phyloP scores from a whole-genome alignment of 2,329 filamentous ascomycete genomes.

The Aspergillus proliferans region DNA sequence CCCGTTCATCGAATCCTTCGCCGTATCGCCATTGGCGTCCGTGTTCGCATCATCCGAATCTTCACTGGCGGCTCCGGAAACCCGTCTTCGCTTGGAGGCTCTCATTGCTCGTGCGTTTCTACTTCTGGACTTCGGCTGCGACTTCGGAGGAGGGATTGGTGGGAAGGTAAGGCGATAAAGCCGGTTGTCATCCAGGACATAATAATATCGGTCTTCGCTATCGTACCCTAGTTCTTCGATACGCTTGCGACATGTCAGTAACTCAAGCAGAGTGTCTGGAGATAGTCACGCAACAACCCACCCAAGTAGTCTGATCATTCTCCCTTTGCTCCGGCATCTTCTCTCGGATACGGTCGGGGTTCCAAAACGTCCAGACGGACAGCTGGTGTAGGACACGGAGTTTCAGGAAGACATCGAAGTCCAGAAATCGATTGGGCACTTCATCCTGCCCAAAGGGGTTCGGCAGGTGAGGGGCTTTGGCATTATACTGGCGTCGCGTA shows the following conservation, averaged over 20 bases:
- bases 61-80: constrained; percentile 33
- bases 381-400: constrained; percentile 76
- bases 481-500: constrained; percentile 76
- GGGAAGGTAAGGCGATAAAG: constrained; percentile 83
- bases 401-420: constrained; percentile 78
- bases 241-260: constrained; percentile 32
- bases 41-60: constrained; percentile 40
- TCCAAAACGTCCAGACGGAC: constrained; percentile 80
- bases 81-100: constrained; percentile 65
- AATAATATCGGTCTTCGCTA: constrained; percentile 76
- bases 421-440: constrained; percentile 63
- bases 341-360: constrained; percentile 79
- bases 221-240: constrained; percentile 65
- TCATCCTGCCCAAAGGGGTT: constrained; percentile 85
- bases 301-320: constrained; percentile 75
- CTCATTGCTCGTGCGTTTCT: constrained; percentile 60
- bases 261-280: not conserved
- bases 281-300: constrained; percentile 38
- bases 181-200: constrained; percentile 86
- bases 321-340: constrained; percentile 79
- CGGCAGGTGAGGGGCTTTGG: constrained; percentile 63
- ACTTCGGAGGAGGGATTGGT: constrained; percentile 51
- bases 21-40: constrained; percentile 28
- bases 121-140: constrained; percentile 59
- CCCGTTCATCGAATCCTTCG: constrained; percentile 62